phyloP scores from a whole-genome alignment of 129 eudicot genomes.

The Ambrosia artemisiifolia region DNA sequence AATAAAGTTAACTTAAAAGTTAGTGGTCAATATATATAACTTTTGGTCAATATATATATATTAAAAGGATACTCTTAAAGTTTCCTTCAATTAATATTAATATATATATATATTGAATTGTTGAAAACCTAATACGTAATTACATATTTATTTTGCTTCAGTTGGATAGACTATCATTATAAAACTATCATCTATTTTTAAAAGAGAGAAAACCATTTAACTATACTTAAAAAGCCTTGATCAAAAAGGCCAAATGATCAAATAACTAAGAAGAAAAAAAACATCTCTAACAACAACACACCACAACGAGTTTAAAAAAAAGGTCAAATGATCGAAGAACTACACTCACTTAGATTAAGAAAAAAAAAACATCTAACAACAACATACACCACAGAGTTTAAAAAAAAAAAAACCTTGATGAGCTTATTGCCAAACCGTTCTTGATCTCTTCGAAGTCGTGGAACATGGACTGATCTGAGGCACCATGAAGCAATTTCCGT shows the following conservation, averaged over 20 bases:
- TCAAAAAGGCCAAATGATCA: conserved; percentile 5
- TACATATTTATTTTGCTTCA: too few relatives aligned
- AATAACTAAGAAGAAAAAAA: not conserved
- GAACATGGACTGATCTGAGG: conserved; percentile 57
- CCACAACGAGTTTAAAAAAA: conserved; percentile 4
- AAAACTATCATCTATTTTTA: not conserved
- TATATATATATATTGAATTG: too few relatives aligned
- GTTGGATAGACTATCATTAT: not conserved
- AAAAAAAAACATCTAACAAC: conserved; percentile 12
- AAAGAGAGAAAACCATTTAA: too few relatives aligned
- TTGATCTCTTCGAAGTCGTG: conserved; percentile 40
- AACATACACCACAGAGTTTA: conserved; percentile 14
- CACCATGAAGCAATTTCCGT: conserved; percentile 61
- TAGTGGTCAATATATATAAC: too few relatives aligned
- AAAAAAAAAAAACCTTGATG: not conserved
- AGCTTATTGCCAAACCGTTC: conserved; percentile 40
- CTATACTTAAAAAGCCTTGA: not conserved
- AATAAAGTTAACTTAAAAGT: too few relatives aligned
- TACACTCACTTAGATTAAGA: conserved; percentile 19
- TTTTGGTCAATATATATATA: too few relatives aligned
- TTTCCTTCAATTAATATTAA: too few relatives aligned
- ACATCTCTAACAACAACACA: conserved; percentile 19
- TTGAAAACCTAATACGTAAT: too few relatives aligned
- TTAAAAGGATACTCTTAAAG: too few relatives aligned
- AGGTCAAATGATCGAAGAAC: conserved; percentile 13